Evolutionary conservation across 2,329 filamentous ascomycete species (phyloP).

Genomic region (Penicillium occitanis): DNA sequence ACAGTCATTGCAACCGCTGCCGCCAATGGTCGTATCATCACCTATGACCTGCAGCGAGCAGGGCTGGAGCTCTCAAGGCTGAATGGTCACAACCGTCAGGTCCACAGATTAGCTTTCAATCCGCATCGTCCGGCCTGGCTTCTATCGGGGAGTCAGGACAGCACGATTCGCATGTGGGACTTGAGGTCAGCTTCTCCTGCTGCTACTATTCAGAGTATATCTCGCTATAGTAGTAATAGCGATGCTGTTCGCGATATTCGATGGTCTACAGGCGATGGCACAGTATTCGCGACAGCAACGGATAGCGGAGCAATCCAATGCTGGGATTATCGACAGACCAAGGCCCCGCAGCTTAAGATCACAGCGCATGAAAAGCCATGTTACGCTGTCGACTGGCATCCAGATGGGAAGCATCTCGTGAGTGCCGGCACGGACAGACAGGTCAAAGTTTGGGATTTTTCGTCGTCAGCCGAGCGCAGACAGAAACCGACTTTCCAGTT

Average conservation of each 20-base stretch:
- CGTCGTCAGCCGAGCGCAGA: conserved; percentile 53
- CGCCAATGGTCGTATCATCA: conserved; percentile 63
- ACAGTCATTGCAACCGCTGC: conserved; percentile 64
- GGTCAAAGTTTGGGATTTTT: conserved; percentile 65
- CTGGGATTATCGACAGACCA: conserved; percentile 62
- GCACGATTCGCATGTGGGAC: conserved; percentile 65
- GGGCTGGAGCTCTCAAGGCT: conserved; percentile 62
- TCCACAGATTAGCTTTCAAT: conserved; percentile 65
- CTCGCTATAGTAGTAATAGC: conserved; percentile 57
- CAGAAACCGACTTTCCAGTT: conserved; percentile 61
- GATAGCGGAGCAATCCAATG: conserved; percentile 64
- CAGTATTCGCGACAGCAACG: conserved; percentile 64
- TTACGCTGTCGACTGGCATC: conserved; percentile 66
- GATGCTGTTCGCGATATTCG: conserved; percentile 63
- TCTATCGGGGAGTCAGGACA: conserved; percentile 65
- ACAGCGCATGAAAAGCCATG: conserved; percentile 62
- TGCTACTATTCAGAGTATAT: conserved; percentile 55
- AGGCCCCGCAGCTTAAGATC: conserved; percentile 59
- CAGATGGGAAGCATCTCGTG: conserved; percentile 63
- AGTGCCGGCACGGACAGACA: conserved; percentile 63
- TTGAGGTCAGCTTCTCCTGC: conserved; percentile 54
- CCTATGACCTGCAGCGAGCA: conserved; percentile 63
- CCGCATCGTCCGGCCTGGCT: conserved; percentile 60
- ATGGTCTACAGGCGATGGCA: conserved; percentile 63
- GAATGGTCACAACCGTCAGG: conserved; percentile 65